These are phyloP conservation scores for Pleurotus djamor DNA, from an alignment of 768 basidiomycete species.

Conservation along the genomic window DNA sequence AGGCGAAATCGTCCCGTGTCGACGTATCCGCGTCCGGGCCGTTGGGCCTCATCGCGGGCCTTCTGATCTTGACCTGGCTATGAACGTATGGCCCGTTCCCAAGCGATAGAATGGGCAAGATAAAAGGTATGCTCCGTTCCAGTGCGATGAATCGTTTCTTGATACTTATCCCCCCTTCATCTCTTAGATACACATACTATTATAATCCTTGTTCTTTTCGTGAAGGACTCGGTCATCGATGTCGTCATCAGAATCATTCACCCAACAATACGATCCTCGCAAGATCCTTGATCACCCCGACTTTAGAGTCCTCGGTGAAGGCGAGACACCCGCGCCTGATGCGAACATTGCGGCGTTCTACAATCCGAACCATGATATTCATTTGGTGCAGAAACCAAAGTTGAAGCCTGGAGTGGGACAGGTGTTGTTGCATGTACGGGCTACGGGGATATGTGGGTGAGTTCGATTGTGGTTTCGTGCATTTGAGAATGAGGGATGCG, in stretches of 20 bases:
- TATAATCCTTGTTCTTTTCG: neutral
- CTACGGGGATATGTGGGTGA: constrained; percentile 71
- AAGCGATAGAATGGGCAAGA: constrained; percentile 1
- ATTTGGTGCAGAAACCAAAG: constrained; percentile 64
- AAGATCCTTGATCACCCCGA: constrained; percentile 54
- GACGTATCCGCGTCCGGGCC: neutral
- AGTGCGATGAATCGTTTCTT: neutral
- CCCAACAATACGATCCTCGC: constrained; percentile 51
- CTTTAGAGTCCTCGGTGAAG: constrained; percentile 49
- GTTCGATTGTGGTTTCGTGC: constrained; percentile 13
- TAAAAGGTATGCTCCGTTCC: neutral
- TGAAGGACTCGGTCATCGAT: constrained; percentile 3
- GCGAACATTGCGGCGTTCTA: constrained; percentile 59
- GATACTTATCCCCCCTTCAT: neutral
- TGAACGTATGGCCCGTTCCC: neutral
- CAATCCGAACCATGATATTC: constrained; percentile 60
- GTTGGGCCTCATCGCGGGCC: neutral
- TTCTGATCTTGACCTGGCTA: neutral
- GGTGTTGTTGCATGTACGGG: constrained; percentile 62
- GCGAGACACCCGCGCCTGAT: constrained; percentile 43
- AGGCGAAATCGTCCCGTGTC: neutral
- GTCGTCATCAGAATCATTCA: constrained; percentile 21
- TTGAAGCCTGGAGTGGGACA: constrained; percentile 62
- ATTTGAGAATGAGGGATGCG: neutral
- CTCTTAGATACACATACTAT: neutral